Evolutionary conservation across 1,284 basidiomycete species (phyloP), one percentile per base, ranked within the genome.

Genomic region (Gymnopus androsaceus): DNA sequence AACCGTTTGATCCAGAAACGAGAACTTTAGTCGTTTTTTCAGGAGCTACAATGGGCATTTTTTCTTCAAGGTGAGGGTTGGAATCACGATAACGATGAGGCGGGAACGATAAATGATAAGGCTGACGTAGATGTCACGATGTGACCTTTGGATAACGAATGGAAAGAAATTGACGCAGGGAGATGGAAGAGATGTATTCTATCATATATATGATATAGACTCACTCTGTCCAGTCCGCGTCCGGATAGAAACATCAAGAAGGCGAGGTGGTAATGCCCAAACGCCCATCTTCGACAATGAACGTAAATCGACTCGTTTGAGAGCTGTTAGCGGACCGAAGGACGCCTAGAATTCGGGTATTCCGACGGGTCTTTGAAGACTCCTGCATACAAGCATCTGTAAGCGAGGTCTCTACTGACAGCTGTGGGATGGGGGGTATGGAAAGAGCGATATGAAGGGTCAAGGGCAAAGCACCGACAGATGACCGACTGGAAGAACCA

Each of bases 371-470:
- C 27, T 59, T 57, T 19, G 61, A 55, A 52, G 67, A 63, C 60
- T 54, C 58, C 54, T 65, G 58, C 44, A 67, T 65, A 34, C 69
- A 66, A 38, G 44, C 61, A 63, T 30, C 69, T 53, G 69, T 66
- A 28, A 61, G 34, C 66, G 61, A 42, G 67, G 61, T 56, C 63
- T 55, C 12, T 58, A 58, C 34, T 59, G 37, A 63, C 51, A 71
- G 68, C 15, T 68, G 67, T 31, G 66, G 59, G 53, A 68, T 51
- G 7, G 59, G 57, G 61, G 61, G 58, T 61, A 57, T 61, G 55
- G 63, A 63, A 37, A 81, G 60, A 45, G 80, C 74, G 63, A 84
- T 76, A 61, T 80, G 80, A 62, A 80, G 75, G 14, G 75, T 70
- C 41, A 83, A 64, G 36, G 66, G 63, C 44, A 69, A 63, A 57